Base-by-base conservation (phyloP, 225 moss, liverwort and hornwort genomes). In the Thuidium tamariscinum region DNA sequence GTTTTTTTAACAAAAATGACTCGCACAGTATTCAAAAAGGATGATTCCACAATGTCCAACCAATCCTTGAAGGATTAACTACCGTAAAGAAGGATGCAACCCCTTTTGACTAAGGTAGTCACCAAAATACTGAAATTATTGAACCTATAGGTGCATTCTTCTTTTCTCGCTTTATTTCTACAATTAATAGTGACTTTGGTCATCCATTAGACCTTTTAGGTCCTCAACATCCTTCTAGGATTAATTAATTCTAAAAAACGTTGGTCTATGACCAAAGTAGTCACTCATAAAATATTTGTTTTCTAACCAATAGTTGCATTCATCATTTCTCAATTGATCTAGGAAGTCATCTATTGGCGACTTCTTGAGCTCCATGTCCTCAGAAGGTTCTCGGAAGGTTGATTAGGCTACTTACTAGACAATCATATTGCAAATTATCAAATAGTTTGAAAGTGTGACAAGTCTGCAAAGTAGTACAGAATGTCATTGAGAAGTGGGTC, bases 341-440 rank as follows among this genome's bases (percentile, higher is more conserved):
- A 0, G 3, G 46, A 72, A 72, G 4, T 18, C 46, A 46, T 72
- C 3, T 11, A 72, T 46, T 0, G 0, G 2, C 2, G 3, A 72
- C 29, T 72, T 71, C 11, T 10, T 0, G 3, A 0, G 7, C 30
- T 30, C 17, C 1, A 0, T 0, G 0, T 18, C 30, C 10, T 17
- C 5, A 10, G 0, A 71, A 0, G 44, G 3, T 46, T 29, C 17
- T 29, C 5, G 6, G 0, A 71, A 0, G 44, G 3, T 46, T 29
- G 18, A 30, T 20, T 49, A 20, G 7, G 7, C 20, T 32, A 49
- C 48, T 48, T 73, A 18, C 19, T 34, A 13, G 2, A 75, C 15
- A 75, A 23, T 21, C 21, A 8, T 51, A 34, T n/a, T n/a, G 9
- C 15, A 52, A 22, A 52, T n/a, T n/a, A n/a, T 25, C 54, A 25